These are phyloP conservation scores for Aurantiochytrium sp. DNA, from an alignment of 108 stramenopile genomes.

Conservation along the genomic window DNA sequence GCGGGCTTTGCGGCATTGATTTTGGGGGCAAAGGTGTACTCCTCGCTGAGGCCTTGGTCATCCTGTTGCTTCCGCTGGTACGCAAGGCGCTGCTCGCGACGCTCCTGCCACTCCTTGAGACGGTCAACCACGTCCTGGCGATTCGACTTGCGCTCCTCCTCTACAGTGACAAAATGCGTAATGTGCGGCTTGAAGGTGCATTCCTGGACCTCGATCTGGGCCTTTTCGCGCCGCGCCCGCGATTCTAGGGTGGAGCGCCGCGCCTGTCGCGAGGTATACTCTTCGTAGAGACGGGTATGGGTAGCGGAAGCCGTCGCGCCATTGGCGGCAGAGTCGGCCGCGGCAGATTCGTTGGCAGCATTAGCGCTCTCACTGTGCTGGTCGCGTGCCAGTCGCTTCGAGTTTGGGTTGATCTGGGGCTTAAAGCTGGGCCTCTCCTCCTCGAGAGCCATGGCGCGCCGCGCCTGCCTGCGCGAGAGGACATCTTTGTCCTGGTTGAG, in stretches of 20 bases:
- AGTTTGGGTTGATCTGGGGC: background rate
- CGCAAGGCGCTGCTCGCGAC: background rate
- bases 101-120: background rate
- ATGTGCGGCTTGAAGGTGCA: conserved; percentile 29
- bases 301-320: background rate
- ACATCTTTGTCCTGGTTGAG: background rate
- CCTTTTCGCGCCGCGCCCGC: background rate
- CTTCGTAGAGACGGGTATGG: background rate
- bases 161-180: background rate
- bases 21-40: conserved; percentile 21
- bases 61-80: background rate
- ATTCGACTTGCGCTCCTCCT: background rate
- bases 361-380: background rate
- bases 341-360: too few relatives aligned
- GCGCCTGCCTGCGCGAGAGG: background rate
- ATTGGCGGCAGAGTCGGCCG: background rate
- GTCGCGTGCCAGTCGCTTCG: background rate
- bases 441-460: background rate
- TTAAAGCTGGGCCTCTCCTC: background rate
- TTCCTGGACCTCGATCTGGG: background rate
- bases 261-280: background rate
- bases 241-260: background rate
- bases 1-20: background rate
- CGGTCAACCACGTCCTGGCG: background rate
- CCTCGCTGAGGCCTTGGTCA: background rate